Evolutionary conservation across 805 yeast species (phyloP).

Genomic region (Barnettozyma populi): DNA sequence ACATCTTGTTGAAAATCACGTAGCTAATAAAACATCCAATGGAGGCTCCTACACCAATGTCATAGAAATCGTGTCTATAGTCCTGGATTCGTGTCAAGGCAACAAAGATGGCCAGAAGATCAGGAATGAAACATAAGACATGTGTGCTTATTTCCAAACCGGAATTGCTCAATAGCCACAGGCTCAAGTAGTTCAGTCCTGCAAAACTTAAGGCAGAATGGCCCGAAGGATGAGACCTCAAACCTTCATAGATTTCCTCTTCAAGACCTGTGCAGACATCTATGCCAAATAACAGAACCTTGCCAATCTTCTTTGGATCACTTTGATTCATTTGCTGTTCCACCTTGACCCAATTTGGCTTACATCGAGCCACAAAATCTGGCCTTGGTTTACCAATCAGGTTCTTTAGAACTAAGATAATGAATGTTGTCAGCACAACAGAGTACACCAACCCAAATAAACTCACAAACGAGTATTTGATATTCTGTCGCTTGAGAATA

Average conservation of each 20-base stretch:
- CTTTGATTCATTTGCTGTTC: conserved; percentile 10
- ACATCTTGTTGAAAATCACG: conserved; percentile 15
- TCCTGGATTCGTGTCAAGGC: conserved; percentile 86
- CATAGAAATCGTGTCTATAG: conserved; percentile 87
- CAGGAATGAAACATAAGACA: conserved; percentile 39
- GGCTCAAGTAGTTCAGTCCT: conserved; percentile 52
- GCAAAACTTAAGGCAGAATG: conserved; percentile 68
- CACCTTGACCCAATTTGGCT: conserved; percentile 37
- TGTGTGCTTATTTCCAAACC: conserved; percentile 2
- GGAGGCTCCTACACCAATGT: conserved; percentile 66
- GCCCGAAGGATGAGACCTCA: conserved; percentile 77
- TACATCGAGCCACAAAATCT: conserved; percentile 81
- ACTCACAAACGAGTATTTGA: conserved; percentile 7
- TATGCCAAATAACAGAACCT: conserved; percentile 10
- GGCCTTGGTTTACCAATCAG: conserved; percentile 88
- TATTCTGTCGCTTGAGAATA: neutral
- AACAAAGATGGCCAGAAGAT: conserved; percentile 65
- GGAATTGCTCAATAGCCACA: conserved; percentile 64
- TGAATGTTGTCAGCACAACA: conserved; percentile 9
- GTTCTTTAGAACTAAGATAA: conserved; percentile 49
- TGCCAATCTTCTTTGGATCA: conserved; percentile 7
- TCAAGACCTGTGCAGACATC: conserved; percentile 55
- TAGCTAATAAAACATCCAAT: conserved; percentile 43
- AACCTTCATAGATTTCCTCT: conserved; percentile 53
- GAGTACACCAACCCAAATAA: conserved; percentile 9